Evolutionary conservation across 2,329 filamentous ascomycete genomes (phyloP), one percentile per base, ranked within the genome.

Genomic region (Claviceps maximensis): DNA sequence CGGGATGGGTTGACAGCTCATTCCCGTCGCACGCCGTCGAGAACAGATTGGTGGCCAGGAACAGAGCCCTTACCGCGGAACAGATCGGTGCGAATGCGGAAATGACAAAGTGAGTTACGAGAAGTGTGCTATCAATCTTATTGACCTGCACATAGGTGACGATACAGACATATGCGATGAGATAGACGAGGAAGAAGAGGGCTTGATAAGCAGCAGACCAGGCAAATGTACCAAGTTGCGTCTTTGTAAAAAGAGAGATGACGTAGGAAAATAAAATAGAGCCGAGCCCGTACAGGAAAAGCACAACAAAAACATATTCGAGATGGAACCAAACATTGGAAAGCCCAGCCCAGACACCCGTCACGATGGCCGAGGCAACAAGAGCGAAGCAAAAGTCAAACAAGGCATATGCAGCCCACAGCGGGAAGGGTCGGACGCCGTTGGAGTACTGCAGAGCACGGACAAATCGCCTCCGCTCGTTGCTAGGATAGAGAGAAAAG

Each of bases 381-480:
- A 94, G 63, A 1, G 89, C 83, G 53, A 94, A 82, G 45, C 79
- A 64, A 58, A 90, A 89, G 69, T 96, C 90, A 62, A 95, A 95
- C 0, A 74, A 62, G 1, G 86, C 74, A 63, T 96, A 94, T 1
- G 90, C 87, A 5, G 87, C 68, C 90, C 91, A 96, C 1, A 96
- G 73, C 0, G 89, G 88, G 9, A 87, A 73, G 0, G 87, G 84
- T 13, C 87, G 77, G 29, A 95, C 89, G 47, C 90, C 90, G 62
- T 95, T 96, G 52, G 87, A 94, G 68, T 95, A 96, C 66, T 96
- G 85, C 31, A 96, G 73, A 17, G 86, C 86, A 50, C 90, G 80
- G 25, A 96, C 87, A 58, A 89, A 86, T 49, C 82, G 74, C 12
- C 89, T 73, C 27, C 89, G 78, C 67, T 96, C 90, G 29, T 86